Percentiles rank a stretch among this genome's conserved stretches.
Conservation (phyloP, 176 grass and related monocot species). For the Oryza brachyantha region DNA sequence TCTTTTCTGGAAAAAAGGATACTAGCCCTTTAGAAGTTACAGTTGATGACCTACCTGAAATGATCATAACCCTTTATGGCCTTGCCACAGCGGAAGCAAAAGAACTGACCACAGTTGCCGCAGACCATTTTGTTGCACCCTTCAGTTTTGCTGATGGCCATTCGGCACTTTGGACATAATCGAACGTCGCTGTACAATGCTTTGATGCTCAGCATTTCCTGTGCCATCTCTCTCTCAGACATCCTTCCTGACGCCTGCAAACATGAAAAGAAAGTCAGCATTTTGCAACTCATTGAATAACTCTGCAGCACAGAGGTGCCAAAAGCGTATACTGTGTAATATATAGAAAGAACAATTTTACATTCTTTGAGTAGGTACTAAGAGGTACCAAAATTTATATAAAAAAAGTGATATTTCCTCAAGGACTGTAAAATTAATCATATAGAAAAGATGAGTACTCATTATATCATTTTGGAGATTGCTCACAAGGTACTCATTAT, state of each 20-base stretch:
- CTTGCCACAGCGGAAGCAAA: conserved; percentile 55
- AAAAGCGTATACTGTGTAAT: background rate
- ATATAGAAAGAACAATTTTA: no score
- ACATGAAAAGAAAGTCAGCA: background rate
- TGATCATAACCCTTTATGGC: conserved; percentile 49
- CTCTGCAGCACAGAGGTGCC: background rate
- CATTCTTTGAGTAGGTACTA: no score
- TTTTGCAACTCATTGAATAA: background rate
- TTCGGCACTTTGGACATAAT: background rate
- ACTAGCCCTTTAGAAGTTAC: background rate
- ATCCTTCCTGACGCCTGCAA: background rate
- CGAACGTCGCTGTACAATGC: background rate
- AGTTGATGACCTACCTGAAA: conserved; percentile 31
- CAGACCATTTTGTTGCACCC: conserved; percentile 45
- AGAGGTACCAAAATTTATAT: no score
- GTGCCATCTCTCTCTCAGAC: background rate
- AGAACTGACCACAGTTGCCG: conserved; percentile 39
- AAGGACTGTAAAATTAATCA: no score
- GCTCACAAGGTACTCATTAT: background rate
- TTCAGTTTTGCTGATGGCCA: background rate
- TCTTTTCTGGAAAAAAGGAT: background rate
- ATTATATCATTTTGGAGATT: background rate
- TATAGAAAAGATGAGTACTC: no score
- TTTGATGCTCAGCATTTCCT: background rate
- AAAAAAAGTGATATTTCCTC: no score